A percentile compares a stretch with the other conserved stretches of the same genome.
Evolutionary conservation across 495 filamentous ascomycete genomes (phyloP).

Genomic region (Ramalina peruviana): DNA sequence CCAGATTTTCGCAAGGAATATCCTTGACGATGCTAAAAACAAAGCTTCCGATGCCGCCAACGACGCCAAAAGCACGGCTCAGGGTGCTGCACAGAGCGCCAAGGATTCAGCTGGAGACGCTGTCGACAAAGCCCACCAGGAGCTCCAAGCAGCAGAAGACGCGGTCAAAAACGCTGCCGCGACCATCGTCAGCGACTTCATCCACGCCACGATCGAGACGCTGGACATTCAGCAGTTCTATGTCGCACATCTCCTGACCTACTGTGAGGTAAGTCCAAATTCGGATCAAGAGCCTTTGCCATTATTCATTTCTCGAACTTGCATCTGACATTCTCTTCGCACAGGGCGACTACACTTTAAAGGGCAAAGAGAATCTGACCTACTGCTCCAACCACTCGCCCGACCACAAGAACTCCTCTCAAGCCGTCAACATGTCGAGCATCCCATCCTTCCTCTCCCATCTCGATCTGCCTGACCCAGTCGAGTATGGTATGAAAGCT

Average conservation of each 20-base stretch:
- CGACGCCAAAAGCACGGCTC: not conserved
- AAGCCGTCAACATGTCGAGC: not conserved
- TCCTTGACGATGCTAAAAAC: not conserved
- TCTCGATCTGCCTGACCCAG: constrained; percentile 8
- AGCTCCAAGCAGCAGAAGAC: constrained; percentile 1
- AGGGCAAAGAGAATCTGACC: constrained; percentile 4
- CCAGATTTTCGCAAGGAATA: not conserved
- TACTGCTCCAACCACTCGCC: constrained; percentile 11
- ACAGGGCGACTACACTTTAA: not conserved
- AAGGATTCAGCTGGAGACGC: not conserved
- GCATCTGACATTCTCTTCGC: not conserved
- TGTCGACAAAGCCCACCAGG: constrained; percentile 5
- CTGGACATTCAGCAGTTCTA: constrained; percentile 8
- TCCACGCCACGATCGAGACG: constrained; percentile 7
- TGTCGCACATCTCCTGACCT: constrained; percentile 8
- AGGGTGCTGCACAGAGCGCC: constrained; percentile 1
- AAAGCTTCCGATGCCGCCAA: not conserved
- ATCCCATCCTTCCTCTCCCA: constrained; percentile 6
- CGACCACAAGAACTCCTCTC: constrained; percentile 1
- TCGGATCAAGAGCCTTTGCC: not conserved
- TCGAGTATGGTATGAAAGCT: constrained; percentile 4
- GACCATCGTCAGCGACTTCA: constrained; percentile 7
- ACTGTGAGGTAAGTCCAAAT: not conserved
- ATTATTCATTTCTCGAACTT: not conserved
- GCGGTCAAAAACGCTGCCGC: constrained; percentile 4